Evolutionary conservation across 768 basidiomycete species (phyloP), one percentile per base, ranked within the genome.

Genomic region (Vararia minispora): DNA sequence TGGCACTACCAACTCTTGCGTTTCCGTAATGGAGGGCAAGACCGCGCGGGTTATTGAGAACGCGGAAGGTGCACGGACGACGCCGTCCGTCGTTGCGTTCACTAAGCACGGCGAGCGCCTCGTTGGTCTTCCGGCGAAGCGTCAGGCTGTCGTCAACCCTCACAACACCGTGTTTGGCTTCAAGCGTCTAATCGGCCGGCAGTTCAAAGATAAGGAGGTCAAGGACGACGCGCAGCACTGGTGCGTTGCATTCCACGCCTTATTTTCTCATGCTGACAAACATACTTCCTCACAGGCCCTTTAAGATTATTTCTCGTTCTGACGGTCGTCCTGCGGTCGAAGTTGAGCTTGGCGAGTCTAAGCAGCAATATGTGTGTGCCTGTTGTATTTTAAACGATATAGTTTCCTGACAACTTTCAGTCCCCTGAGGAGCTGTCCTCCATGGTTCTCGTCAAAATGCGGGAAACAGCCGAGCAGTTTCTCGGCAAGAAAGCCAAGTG

Each of bases 61-160:
- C 68, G 68, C 92, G 5, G 94, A 98, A 68, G 94, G 95, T 68
- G 86, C 85, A 41, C 79, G 95, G 50, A 98, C 95, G 46, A 99
- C 95, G 12, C 95, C 95, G 2, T 99, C 95, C 27, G 90, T 97
- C 40, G 89, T 98, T 49, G 94, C 94, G 27, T 99, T 99, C 72
- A 90, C 95, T 39, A 95, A 97, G 61, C 91, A 97, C 52, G 90
- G 89, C 40, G 95, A 99, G 59, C 89, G 94, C 42, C 72, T 97
- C 23, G 82, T 95, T 43, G 94, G 94, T 61, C 75, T 95, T 29
- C 92, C 94, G 17, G 95, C 94, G 9, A 92, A 97, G 64, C 87
- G 92, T 34, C 94, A 98, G 60, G 91, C 90, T 2, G 88, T 95
- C 33, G 90, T 98, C 58, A 99, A 99, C 72, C 69, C 88, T 6